These are phyloP conservation scores for Nematocida parisii DNA, from an alignment of 371 early-diverging fungal species.

Conservation along the genomic window DNA sequence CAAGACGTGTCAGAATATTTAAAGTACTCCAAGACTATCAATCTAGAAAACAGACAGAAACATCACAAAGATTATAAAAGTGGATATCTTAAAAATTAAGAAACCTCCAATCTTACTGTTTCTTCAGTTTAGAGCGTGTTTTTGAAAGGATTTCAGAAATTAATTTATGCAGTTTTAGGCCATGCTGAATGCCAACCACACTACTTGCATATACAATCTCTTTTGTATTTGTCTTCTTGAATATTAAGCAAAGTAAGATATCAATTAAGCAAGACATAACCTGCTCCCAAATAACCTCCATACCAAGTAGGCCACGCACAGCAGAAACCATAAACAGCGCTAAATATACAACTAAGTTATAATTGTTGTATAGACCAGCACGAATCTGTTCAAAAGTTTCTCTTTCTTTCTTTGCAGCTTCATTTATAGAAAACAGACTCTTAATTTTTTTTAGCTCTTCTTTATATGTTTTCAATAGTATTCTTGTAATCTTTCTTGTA, in stretches of 20 bases:
- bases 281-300: conserved; percentile 12
- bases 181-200: conserved; percentile 15
- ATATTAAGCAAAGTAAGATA: not conserved
- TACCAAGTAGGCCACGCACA: not conserved
- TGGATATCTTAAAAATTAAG: too few species aligned
- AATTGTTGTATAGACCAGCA: too few species aligned
- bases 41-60: too few species aligned
- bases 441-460: not conserved
- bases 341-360: not conserved
- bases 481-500: not conserved
- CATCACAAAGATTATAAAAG: too few species aligned
- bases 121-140: too few species aligned
- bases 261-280: conserved; percentile 1
- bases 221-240: not conserved
- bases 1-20: too few species aligned
- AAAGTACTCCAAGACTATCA: too few species aligned
- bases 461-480: not conserved
- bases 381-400: not conserved
- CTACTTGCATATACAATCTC: not conserved
- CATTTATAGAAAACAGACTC: not conserved
- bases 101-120: too few species aligned
- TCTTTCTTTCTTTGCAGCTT: not conserved
- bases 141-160: not conserved
- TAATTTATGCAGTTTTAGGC: conserved; percentile 17
- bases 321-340: not conserved